Evolutionary conservation across 1,284 basidiomycete species (phyloP), one percentile per base, ranked within the genome.

Genomic region (Erythrobasidium hasegawianum): DNA sequence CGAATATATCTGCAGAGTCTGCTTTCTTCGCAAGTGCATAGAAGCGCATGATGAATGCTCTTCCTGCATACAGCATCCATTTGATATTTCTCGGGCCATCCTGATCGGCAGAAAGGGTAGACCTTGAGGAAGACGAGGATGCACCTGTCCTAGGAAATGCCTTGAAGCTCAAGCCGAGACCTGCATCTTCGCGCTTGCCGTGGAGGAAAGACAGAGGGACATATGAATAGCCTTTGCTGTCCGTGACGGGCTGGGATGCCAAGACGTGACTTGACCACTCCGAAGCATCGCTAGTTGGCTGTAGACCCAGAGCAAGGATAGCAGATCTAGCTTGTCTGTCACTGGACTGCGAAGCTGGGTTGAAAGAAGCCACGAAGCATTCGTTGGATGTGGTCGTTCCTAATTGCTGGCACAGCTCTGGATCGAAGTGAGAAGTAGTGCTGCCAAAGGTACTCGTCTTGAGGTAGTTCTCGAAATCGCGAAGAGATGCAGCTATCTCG

Each of bases 1-100:
- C 87, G 61, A 95, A 83, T 75, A 98, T 97, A 78, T 98, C 95
- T 22, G 95, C 85, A 2, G 91, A 93, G 79, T 97, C 91, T 26
- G 96, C 93, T 80, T 90, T 90, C 85, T 87, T 89, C 57, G 89
- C 85, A 38, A 96, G 82, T 59, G 87, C 85, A 83, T 87, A 93
- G 81, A 95, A 94, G 16, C 92, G 85, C 62, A 88, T 75, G 59
- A 90, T 83, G 50, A 93, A 81, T 0, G 88, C 86, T n/a, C 87
- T 81, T 13, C 83, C 82, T 3, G 93, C 92, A 73, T 93, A 92
- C 0, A 88, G 86, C 45, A 94, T 82, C 91, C 91, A 95, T 69
- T 85, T 87, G 50, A 86, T 84, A 69, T 85, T 87, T 76, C 84
- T 83, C 83, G 88, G 84, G 55, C 86, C 84, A 13, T 81, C 81